phyloP scores from a whole-genome alignment of 2,329 filamentous ascomycete species.

The Clarireedia paspali region DNA sequence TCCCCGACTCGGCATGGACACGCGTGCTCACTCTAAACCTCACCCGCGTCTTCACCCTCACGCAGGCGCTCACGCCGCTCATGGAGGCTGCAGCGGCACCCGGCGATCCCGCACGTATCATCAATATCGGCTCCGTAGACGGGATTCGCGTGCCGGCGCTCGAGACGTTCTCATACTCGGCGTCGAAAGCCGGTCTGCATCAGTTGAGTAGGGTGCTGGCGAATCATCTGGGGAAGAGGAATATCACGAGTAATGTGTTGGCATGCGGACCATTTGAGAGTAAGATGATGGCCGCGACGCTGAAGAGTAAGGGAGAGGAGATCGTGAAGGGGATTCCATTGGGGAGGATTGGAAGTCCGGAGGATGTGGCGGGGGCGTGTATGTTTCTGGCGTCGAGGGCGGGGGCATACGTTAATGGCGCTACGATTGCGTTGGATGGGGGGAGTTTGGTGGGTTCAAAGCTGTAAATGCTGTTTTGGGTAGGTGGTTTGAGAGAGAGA shows the following conservation, averaged over 20 bases:
- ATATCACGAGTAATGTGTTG: conserved; percentile 59
- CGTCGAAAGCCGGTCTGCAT: conserved; percentile 55
- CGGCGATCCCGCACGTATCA: conserved; percentile 46
- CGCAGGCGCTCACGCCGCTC: conserved; percentile 54
- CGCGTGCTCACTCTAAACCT: conserved; percentile 53
- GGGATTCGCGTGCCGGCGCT: conserved; percentile 51
- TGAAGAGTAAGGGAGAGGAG: conserved; percentile 46
- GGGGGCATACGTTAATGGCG: conserved; percentile 58
- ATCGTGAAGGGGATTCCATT: conserved; percentile 56
- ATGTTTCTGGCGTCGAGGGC: conserved; percentile 62
- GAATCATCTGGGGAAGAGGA: conserved; percentile 49
- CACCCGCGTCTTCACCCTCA: conserved; percentile 58
- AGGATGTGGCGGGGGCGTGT: conserved; percentile 66
- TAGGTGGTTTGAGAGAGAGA: too few species aligned
- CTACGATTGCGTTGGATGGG: conserved; percentile 55
- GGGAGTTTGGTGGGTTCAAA: conserved; percentile 41
- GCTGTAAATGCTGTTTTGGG: conserved; percentile 29
- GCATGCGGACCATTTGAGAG: conserved; percentile 66
- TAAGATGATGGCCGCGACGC: conserved; percentile 67
- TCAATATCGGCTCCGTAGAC: conserved; percentile 60
- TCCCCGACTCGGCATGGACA: conserved; percentile 51
- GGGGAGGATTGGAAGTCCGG: conserved; percentile 55
- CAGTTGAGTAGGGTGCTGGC: conserved; percentile 60
- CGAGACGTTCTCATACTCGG: conserved; percentile 53
- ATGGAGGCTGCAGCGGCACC: conserved; percentile 42